These are phyloP conservation scores for Nitzschia putrida DNA, from an alignment of 108 stramenopile species.

Conservation along the genomic window DNA sequence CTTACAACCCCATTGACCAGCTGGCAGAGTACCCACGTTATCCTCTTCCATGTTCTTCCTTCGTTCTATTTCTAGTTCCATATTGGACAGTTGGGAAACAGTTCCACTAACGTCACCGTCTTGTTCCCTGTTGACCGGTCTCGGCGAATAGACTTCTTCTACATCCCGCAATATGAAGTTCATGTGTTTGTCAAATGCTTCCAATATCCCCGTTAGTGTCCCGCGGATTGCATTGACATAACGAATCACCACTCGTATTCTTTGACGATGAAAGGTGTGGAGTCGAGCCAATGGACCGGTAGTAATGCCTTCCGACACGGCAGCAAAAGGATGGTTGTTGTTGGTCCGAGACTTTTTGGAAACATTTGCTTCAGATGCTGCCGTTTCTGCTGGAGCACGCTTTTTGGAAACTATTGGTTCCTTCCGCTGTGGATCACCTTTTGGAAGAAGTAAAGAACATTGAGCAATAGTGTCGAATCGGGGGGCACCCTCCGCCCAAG, in stretches of 20 bases:
- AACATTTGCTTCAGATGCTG: slow-evolving; percentile 9
- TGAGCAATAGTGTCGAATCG: slow-evolving; percentile 33
- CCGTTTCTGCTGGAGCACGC: background rate
- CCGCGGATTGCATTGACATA: slow-evolving; percentile 81
- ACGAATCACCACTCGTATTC: slow-evolving; percentile 64
- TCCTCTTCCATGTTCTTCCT: slow-evolving; percentile 17
- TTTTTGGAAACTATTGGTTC: slow-evolving; percentile 24
- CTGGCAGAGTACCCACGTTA: no score
- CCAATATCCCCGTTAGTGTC: slow-evolving; percentile 68
- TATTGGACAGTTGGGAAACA: slow-evolving; percentile 18
- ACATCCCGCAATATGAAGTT: slow-evolving; percentile 80
- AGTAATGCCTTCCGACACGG: slow-evolving; percentile 46
- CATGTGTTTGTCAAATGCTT: slow-evolving; percentile 82
- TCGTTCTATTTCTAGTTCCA: slow-evolving; percentile 45
- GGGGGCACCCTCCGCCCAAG: slow-evolving; percentile 19
- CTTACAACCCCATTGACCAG: slow-evolving; percentile 37
- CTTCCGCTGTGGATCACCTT: slow-evolving; percentile 44
- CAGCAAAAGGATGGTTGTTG: slow-evolving; percentile 44
- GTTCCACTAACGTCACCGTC: background rate
- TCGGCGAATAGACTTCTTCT: slow-evolving; percentile 70
- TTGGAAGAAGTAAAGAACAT: slow-evolving; percentile 22
- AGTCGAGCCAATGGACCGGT: slow-evolving; percentile 68
- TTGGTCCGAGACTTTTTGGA: slow-evolving; percentile 7
- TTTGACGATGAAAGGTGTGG: slow-evolving; percentile 46
- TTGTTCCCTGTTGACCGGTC: slow-evolving; percentile 25